A percentile compares a stretch with the other conserved stretches of the same genome.
phyloP scores from a whole-genome alignment of 352 stramenopile species.

The Phytopythium mirpurense region DNA sequence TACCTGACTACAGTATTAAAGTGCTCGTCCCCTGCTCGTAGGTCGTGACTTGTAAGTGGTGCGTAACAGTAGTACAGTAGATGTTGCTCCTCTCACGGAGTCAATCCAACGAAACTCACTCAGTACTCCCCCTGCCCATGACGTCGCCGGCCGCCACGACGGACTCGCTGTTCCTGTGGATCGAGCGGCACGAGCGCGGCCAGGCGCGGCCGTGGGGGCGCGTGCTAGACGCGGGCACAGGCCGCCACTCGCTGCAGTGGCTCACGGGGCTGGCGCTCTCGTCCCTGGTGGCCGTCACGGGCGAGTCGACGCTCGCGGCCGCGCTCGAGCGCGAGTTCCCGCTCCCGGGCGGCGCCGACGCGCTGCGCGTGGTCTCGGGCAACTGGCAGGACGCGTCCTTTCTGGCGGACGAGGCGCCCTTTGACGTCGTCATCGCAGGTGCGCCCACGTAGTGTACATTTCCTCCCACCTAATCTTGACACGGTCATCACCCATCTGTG shows the following conservation, averaged over 20 bases:
- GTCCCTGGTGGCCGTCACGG: constrained; percentile 66
- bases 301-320: constrained; percentile 48
- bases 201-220: constrained; percentile 33
- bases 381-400: constrained; percentile 74
- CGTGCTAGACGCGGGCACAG: constrained; percentile 89
- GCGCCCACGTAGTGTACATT: not conserved
- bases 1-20: no score
- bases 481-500: no score
- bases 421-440: constrained; percentile 80
- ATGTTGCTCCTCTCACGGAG: no score
- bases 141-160: constrained; percentile 17
- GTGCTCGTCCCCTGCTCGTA: no score
- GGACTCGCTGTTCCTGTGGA: constrained; percentile 70
- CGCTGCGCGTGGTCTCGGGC: constrained; percentile 42
- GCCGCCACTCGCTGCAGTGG: constrained; percentile 87
- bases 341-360: constrained; percentile 19
- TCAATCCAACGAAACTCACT: no score
- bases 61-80: no score
- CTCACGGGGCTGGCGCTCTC: constrained; percentile 36
- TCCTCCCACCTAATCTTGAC: no score
- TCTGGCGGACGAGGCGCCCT: constrained; percentile 45
- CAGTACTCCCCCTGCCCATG: not conserved
- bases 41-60: no score
- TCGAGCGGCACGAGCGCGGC: constrained; percentile 54
- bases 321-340: constrained; percentile 34